Percentiles rank a stretch among this genome's conserved stretches.
These are phyloP conservation scores for Dillenia suffruticosa DNA, from an alignment of 164 flowering plant species.

Conservation along the genomic window DNA sequence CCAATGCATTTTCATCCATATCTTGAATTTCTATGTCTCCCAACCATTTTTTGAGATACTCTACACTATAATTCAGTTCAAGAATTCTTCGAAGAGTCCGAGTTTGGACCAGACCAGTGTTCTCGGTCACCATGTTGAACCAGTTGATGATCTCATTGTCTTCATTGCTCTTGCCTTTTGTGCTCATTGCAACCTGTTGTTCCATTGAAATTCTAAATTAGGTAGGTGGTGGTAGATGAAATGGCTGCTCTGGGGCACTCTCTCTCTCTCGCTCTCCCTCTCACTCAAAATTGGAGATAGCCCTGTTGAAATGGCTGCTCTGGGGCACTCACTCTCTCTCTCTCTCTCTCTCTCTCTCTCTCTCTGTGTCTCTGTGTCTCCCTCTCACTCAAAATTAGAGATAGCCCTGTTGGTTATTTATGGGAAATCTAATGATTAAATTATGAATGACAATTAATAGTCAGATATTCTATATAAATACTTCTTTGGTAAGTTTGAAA, in stretches of 20 bases:
- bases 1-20: conserved; percentile 44
- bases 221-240: neutral
- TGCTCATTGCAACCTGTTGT: conserved; percentile 1
- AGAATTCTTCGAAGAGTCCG: conserved; percentile 61
- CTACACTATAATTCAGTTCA: conserved; percentile 46
- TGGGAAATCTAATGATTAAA: too few species aligned
- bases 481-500: neutral
- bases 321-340: too few species aligned
- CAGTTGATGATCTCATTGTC: conserved; percentile 40
- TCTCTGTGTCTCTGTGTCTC: too few species aligned
- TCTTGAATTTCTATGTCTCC: conserved; percentile 40
- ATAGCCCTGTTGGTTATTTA: too few species aligned
- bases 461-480: too few species aligned
- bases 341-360: too few species aligned
- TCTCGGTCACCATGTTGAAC: conserved; percentile 58
- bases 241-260: too few species aligned
- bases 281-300: too few species aligned
- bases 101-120: conserved; percentile 47
- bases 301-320: too few species aligned
- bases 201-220: conserved; percentile 2
- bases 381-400: too few species aligned
- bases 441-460: too few species aligned
- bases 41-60: conserved; percentile 64
- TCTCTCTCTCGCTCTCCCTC: too few species aligned
- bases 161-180: conserved; percentile 3